A percentile compares a stretch with the other conserved stretches of the same genome.
These are phyloP conservation scores for Tricharina praecox DNA, from an alignment of 495 filamentous ascomycete species.

Conservation along the genomic window DNA sequence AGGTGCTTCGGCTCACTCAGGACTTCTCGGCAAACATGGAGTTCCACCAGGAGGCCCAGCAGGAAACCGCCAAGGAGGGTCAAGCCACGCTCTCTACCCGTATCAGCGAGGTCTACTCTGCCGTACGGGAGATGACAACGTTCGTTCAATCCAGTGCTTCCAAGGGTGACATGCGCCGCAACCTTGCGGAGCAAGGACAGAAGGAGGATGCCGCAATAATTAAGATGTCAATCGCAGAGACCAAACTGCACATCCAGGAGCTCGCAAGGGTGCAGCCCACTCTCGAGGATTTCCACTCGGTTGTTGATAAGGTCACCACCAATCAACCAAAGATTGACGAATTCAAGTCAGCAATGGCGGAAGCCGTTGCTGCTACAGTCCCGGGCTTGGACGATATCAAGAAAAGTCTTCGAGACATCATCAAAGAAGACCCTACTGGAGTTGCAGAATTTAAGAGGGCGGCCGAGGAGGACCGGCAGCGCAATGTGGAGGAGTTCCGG, in stretches of 20 bases:
- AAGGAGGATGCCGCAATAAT: conserved; percentile 13
- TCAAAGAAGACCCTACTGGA: conserved; percentile 1
- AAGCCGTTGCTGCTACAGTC: background rate
- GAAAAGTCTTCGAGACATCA: background rate
- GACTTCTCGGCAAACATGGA: conserved; percentile 18
- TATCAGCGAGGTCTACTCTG: conserved; percentile 8
- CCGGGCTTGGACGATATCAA: conserved; percentile 12
- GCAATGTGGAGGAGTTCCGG: conserved; percentile 13
- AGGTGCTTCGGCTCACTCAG: conserved; percentile 13
- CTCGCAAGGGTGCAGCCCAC: conserved; percentile 10
- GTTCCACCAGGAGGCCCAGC: conserved; percentile 17
- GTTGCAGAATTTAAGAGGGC: conserved; percentile 14
- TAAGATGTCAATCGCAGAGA: conserved; percentile 14
- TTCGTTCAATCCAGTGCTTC: conserved; percentile 15
- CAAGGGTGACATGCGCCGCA: conserved; percentile 14
- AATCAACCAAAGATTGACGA: conserved; percentile 17
- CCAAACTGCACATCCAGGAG: conserved; percentile 14
- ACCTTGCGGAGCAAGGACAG: conserved; percentile 16
- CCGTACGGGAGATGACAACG: conserved; percentile 11
- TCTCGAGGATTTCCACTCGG: conserved; percentile 16
- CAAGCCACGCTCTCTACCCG: conserved; percentile 10
- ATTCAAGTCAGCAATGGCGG: conserved; percentile 8
- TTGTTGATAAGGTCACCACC: conserved; percentile 11
- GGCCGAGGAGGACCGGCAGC: conserved; percentile 13
- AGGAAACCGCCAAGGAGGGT: conserved; percentile 10